Percentiles rank a stretch among this genome's conserved stretches.
Conservation (phyloP, 176 grass and related monocot genomes). For the Chloris gayana region DNA sequence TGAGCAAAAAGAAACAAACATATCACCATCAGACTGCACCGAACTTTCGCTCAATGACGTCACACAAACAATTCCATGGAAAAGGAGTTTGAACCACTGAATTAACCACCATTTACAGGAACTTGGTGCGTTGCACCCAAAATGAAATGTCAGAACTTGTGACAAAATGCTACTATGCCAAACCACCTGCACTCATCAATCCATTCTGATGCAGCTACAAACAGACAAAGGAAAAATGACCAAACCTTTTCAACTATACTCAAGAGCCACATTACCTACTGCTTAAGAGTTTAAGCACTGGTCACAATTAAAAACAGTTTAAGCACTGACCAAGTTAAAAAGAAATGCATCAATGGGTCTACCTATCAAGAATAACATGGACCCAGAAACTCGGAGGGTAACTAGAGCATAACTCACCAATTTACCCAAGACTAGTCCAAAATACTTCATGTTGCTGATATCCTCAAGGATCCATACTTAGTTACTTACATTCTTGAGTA, state of each 20-base stretch:
- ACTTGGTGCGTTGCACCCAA: slow-evolving; percentile 31
- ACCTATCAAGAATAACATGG: not conserved
- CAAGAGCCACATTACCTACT: slow-evolving; percentile 34
- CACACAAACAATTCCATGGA: slow-evolving; percentile 14
- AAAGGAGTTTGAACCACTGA: slow-evolving; percentile 9
- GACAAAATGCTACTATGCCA: slow-evolving; percentile 38
- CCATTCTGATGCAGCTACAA: slow-evolving; percentile 35
- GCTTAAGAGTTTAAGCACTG: slow-evolving; percentile 1
- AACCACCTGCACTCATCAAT: slow-evolving; percentile 49
- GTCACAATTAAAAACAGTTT: not conserved
- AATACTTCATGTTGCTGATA: slow-evolving; percentile 54
- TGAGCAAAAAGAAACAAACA: not conserved
- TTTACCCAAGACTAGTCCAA: slow-evolving; percentile 32
- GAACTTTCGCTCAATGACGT: not conserved
- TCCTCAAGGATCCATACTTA: slow-evolving; percentile 37
- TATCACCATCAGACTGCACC: not conserved
- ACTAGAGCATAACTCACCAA: slow-evolving; percentile 19
- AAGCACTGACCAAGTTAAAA: slow-evolving; percentile 17
- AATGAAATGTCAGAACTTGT: slow-evolving; percentile 36
- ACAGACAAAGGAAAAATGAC: not conserved
- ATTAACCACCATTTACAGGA: slow-evolving; percentile 40
- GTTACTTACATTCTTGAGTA: slow-evolving; percentile 20
- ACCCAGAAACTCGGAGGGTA: not conserved
- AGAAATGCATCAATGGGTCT: not conserved
- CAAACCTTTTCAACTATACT: slow-evolving; percentile 41